Conservation (phyloP, 2,329 filamentous ascomycete species). For the Gnomoniopsis smithogilvyi region DNA sequence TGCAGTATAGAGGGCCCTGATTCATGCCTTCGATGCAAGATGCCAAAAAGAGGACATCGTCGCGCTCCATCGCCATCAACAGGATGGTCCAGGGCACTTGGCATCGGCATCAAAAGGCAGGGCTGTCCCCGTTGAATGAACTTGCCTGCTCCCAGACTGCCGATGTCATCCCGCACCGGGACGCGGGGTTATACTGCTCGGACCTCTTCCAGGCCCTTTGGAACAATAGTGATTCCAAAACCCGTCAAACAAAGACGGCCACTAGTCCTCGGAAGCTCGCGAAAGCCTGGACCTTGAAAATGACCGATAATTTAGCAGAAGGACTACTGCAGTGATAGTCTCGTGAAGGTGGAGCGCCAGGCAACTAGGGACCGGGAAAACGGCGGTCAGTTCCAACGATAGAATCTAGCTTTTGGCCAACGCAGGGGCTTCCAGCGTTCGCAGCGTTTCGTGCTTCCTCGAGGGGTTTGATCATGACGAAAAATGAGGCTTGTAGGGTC, state of each 20-base stretch:
- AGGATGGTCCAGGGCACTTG: background rate
- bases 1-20: conserved; percentile 12
- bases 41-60: background rate
- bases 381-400: conserved; percentile 18
- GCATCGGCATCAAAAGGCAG: conserved; percentile 6
- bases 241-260: background rate
- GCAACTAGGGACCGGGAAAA: conserved; percentile 8
- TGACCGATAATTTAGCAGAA: too few relatives aligned
- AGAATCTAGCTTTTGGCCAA: background rate
- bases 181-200: conserved; percentile 8
- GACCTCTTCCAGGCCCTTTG: conserved; percentile 6
- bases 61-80: background rate
- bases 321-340: background rate
- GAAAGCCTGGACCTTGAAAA: background rate
- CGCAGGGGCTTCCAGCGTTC: conserved; percentile 2
- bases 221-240: background rate
- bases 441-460: conserved; percentile 1
- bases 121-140: conserved; percentile 3
- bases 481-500: background rate
- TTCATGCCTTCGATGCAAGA: conserved; percentile 17
- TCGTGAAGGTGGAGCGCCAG: conserved; percentile 9
- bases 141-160: background rate
- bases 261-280: background rate
- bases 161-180: conserved; percentile 8
- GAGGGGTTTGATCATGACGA: background rate